Evolutionary conservation across 495 filamentous ascomycete species (phyloP), one percentile per base, ranked within the genome.

Genomic region (Cryomyces minteri): DNA sequence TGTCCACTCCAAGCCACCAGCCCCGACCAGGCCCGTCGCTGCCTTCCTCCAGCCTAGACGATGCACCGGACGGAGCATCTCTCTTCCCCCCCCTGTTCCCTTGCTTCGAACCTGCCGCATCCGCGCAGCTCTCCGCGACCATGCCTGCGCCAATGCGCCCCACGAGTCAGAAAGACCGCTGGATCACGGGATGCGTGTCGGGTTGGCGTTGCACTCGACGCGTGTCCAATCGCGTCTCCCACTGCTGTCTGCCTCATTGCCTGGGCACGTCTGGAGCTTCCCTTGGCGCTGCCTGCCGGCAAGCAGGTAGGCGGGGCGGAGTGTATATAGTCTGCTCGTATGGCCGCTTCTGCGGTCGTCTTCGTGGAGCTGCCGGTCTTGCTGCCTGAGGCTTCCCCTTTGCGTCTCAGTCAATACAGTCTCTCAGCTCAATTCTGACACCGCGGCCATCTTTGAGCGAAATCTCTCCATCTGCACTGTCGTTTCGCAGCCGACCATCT

Each of bases 11-110:
- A 25, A 1, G 18, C 18, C 18, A 25, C 18, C 18, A 25, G 18
- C 18, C 18, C 18, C 18, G 18, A 25, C 18, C 18, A 25, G 1
- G 18, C 18, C 18, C 18, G 18, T 25, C 18, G 1, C 18, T 25
- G 18, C 18, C 18, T 25, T 25, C 18, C 18, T 25, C 2, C 18
- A 25, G 18, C 18, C 18, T 25, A 25, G 18, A 25, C 18, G 1
- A 25, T 2, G 18, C 18, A 2, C 2, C 18, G 18, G 18, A 25
- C 18, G 18, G 18, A 25, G 18, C 18, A 25, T 25, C 2, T 25
- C 61, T 70, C 46, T 85, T 82, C 29, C 74, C 2, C 18, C 2
- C 18, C 18, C 2, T 25, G 18, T 25, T 25, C 18, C 18, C 18
- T 25, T 25, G 18, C 18, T 25, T 25, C 18, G 2, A 25, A 25